Evolutionary conservation across 1,284 basidiomycete species (phyloP), one percentile per base, ranked within the genome.

Genomic region (Lignosus rhinocerotis): DNA sequence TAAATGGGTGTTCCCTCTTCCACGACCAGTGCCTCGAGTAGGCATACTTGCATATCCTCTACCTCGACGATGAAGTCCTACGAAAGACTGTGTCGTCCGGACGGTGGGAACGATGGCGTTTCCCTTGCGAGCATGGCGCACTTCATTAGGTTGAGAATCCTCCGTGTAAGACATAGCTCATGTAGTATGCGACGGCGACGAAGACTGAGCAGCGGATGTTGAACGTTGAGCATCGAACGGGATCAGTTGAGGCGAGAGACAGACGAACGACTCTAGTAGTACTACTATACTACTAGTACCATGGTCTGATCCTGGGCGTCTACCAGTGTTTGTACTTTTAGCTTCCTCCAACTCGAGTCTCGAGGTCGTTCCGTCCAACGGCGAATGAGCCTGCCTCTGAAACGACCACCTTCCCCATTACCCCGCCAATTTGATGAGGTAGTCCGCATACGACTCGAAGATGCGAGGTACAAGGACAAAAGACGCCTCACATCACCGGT

Each of bases 71-170:
- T 31, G 48, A 21, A 19, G 41, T 11, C 51, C 51, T 17, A 33
- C 6, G 11, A 42, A 25, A 16, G 61, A 48, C 6, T 43, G 58
- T 8, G 60, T 56, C 14, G 67, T 38, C 17, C 66, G 69, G 31
- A 80, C 70, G 16, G 58, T 58, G 2, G 78, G 78, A 2, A 79
- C 60, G 8, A 39, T 31, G 1, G 68, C 58, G 16, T 55, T 66
- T 0, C 77, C 76, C 59, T 79, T 78, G 44, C 72, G 70, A 33
- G 72, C 55, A 50, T 72, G 65, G 42, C 76, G 75, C 7, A 70
- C 50, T 62, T 79, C 76, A 59, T 79, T 80, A n/a, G 77, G 77
- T 51, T 80, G 79, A 1, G 64, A 59, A 63, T 80, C 78, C 64
- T 80, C 79, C 57, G 53, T 69, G 68, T 60, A 46, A 36, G 61